A percentile compares a stretch with the other conserved stretches of the same genome.
Conservation (phyloP, 345 rosid genomes). For the Euphorbia peplus region DNA sequence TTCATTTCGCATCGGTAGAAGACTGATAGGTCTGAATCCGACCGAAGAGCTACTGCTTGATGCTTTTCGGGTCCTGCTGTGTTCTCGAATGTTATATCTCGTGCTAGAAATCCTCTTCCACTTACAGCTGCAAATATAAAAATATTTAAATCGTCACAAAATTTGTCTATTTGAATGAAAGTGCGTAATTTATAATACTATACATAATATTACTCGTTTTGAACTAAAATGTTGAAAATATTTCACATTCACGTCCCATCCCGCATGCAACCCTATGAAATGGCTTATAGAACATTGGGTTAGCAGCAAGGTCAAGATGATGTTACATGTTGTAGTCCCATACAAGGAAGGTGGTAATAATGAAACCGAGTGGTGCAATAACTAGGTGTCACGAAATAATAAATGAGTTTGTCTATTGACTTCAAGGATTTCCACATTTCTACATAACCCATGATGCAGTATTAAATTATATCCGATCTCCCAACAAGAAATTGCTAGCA, state of each 20-base stretch:
- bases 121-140: constrained; percentile 40
- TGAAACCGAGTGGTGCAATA: too few species aligned
- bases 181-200: too few species aligned
- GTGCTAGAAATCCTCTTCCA: constrained; percentile 39
- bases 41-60: constrained; percentile 43
- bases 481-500: not conserved
- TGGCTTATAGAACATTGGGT: not conserved
- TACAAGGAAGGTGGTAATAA: too few species aligned
- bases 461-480: not conserved
- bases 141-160: too few species aligned
- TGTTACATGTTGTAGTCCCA: not conserved
- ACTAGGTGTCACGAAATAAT: not conserved
- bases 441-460: not conserved
- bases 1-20: constrained; percentile 29
- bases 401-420: not conserved
- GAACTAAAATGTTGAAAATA: too few species aligned
- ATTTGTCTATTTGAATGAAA: constrained; percentile 2
- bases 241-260: too few species aligned
- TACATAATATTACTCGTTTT: too few species aligned
- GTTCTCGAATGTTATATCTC: constrained; percentile 35
- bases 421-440: not conserved
- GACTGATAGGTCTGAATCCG: constrained; percentile 40
- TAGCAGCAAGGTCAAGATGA: not conserved
- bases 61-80: constrained; percentile 39
- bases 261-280: not conserved